These are phyloP conservation scores for Epichloe uncinata DNA, from an alignment of 2,329 filamentous ascomycete species.

Conservation along the genomic window DNA sequence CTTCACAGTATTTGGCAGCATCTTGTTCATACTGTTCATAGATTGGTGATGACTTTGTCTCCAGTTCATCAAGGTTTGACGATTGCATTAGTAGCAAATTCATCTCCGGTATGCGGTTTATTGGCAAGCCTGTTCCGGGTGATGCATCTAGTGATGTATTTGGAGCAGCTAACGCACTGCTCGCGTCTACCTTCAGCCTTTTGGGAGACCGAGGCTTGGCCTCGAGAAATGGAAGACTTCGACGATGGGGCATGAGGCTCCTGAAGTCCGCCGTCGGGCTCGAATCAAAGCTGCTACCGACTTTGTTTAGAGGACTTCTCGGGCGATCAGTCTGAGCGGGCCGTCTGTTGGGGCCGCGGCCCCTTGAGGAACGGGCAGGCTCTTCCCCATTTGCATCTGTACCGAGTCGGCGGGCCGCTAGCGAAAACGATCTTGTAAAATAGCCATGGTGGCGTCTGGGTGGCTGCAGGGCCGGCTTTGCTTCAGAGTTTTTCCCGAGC, in stretches of 20 bases:
- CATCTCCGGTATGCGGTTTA: background rate
- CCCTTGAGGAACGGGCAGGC: background rate
- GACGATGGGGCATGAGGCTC: conserved; percentile 17
- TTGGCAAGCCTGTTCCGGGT: background rate
- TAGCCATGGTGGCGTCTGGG: background rate
- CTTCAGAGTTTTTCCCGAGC: background rate
- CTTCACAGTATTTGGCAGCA: conserved; percentile 11
- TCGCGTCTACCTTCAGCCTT: background rate
- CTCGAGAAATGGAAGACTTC: conserved; percentile 16
- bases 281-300: background rate
- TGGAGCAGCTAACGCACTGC: background rate
- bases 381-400: background rate
- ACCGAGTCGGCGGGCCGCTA: background rate
- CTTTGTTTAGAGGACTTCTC: background rate
- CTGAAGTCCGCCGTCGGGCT: conserved; percentile 10
- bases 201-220: background rate
- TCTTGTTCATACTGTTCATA: conserved; percentile 23
- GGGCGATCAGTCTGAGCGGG: no score
- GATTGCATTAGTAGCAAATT: conserved; percentile 15
- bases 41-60: conserved; percentile 13
- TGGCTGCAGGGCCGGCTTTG: background rate
- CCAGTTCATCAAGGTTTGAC: conserved; percentile 12
- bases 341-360: background rate
- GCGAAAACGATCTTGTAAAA: conserved; percentile 5
- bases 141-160: background rate